A percentile compares a stretch with the other conserved stretches of the same genome.
These are phyloP conservation scores for Paecilomyces fulvus DNA, from an alignment of 2,329 filamentous ascomycete genomes.

Conservation along the genomic window DNA sequence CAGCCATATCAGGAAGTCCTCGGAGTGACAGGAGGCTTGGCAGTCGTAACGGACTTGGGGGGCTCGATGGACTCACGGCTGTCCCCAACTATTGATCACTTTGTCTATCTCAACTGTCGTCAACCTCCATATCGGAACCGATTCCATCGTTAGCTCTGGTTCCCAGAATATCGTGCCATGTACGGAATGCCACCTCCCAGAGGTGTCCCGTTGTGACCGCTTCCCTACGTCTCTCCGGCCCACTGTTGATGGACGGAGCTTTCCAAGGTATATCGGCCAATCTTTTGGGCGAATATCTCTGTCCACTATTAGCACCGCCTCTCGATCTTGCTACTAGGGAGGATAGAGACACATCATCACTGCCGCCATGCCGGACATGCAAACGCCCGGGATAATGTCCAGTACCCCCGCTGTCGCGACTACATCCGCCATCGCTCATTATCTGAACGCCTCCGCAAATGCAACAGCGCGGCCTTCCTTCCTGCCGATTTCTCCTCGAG, in stretches of 20 bases:
- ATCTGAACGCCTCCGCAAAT: constrained; percentile 14
- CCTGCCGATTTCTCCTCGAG: constrained; percentile 19
- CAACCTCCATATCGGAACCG: neutral
- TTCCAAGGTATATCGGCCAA: neutral
- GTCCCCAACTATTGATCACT: neutral
- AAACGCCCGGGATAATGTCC: constrained; percentile 11
- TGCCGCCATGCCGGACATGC: constrained; percentile 17
- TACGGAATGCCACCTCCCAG: neutral
- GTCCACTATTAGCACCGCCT: neutral
- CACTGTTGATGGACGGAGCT: neutral
- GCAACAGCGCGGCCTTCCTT: constrained; percentile 11
- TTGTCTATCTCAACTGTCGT: neutral
- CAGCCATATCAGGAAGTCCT: constrained; percentile 10
- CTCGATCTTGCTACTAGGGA: neutral
- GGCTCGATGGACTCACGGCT: neutral
- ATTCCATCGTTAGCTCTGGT: neutral
- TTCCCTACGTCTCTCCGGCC: neutral
- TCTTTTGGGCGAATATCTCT: neutral
- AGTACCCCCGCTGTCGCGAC: constrained; percentile 11
- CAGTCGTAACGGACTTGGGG: neutral
- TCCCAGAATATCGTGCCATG: neutral
- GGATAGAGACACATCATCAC: neutral
- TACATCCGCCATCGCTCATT: constrained; percentile 10
- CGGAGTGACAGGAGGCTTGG: constrained; percentile 5
- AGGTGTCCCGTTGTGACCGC: neutral